These are phyloP conservation scores for Penicillium sp. DNA, from an alignment of 2,329 filamentous ascomycete genomes.

Conservation along the genomic window DNA sequence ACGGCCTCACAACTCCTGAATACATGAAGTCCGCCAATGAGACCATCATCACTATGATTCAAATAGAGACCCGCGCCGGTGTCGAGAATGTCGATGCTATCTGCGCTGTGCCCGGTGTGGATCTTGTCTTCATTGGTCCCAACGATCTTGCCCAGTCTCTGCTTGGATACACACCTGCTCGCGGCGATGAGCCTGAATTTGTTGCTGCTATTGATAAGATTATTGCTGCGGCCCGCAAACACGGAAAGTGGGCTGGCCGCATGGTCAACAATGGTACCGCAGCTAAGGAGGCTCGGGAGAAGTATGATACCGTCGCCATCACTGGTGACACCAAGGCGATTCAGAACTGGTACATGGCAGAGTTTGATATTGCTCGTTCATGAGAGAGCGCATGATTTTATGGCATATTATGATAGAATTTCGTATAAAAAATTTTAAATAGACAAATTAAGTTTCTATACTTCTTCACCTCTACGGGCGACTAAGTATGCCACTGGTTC, in stretches of 20 bases:
- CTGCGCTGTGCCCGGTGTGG: constrained; percentile 40
- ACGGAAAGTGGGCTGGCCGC: constrained; percentile 65
- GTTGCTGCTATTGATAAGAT: constrained; percentile 60
- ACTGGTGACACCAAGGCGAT: constrained; percentile 50
- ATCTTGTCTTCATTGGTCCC: constrained; percentile 40
- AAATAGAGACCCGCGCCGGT: constrained; percentile 42
- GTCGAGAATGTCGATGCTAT: constrained; percentile 46
- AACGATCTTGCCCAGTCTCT: constrained; percentile 48
- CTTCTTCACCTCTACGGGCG: too few relatives aligned
- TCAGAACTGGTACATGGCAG: constrained; percentile 51
- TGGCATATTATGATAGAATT: background rate
- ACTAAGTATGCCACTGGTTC: too few relatives aligned
- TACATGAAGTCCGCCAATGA: constrained; percentile 40
- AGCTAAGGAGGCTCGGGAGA: constrained; percentile 42
- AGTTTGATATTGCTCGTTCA: constrained; percentile 43
- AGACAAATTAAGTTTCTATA: background rate
- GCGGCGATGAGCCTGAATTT: constrained; percentile 56
- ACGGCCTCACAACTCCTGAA: constrained; percentile 36
- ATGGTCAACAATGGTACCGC: constrained; percentile 49
- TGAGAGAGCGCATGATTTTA: constrained; percentile 12
- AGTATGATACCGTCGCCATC: constrained; percentile 50
- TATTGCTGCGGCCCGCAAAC: constrained; percentile 56
- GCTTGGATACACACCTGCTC: constrained; percentile 60
- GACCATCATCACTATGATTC: constrained; percentile 36
- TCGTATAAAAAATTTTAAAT: constrained; percentile 6